Conservation (phyloP, 306 rosid genomes). For the Sicyos baderoa region DNA sequence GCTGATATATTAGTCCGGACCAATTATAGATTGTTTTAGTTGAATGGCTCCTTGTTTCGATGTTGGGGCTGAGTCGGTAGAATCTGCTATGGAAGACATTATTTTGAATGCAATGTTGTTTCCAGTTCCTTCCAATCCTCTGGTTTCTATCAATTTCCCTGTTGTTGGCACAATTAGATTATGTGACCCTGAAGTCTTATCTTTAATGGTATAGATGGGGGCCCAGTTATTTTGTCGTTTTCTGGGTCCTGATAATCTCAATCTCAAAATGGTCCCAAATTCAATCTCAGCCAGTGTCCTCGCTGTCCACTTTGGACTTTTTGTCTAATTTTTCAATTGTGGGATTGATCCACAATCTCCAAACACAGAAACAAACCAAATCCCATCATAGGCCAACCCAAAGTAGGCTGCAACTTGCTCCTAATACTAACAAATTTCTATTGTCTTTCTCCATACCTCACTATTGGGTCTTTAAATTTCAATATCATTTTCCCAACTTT, state of each 20-base stretch:
- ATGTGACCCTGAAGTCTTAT: constrained; percentile 2
- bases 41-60: too few species aligned
- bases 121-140: neutral
- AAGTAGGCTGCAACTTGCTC: constrained; percentile 12
- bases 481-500: neutral
- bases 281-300: neutral
- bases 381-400: neutral
- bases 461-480: neutral
- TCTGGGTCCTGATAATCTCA: neutral
- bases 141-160: neutral
- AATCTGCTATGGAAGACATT: too few species aligned
- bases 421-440: neutral
- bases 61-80: too few species aligned
- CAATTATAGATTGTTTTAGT: too few species aligned
- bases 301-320: constrained; percentile 2
- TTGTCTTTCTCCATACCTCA: neutral
- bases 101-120: neutral
- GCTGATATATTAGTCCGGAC: too few species aligned
- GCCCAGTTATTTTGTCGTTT: neutral
- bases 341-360: constrained; percentile 9
- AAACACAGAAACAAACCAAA: neutral
- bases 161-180: neutral
- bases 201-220: neutral
- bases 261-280: constrained; percentile 13
- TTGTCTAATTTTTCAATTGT: neutral